Evolutionary conservation across 1,139 yeast species (phyloP).

Genomic region (Debaryomyces robertsiae): DNA sequence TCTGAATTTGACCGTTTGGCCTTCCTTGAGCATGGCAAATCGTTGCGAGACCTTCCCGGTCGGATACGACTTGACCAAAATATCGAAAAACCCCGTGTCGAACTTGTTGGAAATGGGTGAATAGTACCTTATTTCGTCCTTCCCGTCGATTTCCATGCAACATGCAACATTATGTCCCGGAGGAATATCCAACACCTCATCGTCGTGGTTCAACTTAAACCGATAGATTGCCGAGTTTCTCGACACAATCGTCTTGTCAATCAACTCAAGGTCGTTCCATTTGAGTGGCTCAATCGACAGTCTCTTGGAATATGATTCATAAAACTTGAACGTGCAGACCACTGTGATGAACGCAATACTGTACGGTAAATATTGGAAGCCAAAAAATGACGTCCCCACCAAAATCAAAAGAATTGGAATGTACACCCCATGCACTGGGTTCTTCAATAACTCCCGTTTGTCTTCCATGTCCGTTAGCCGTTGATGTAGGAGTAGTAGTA

Average conservation of each 20-base stretch:
- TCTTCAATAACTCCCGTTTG: slow-evolving; percentile 53
- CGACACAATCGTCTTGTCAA: slow-evolving; percentile 70
- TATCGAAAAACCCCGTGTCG: slow-evolving; percentile 73
- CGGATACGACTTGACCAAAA: slow-evolving; percentile 71
- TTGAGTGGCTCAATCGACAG: slow-evolving; percentile 50
- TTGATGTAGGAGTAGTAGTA: no score
- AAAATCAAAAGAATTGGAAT: slow-evolving; percentile 65
- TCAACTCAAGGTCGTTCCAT: slow-evolving; percentile 67
- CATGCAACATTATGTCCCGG: slow-evolving; percentile 78
- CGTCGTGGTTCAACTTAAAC: slow-evolving; percentile 61
- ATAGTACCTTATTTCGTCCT: slow-evolving; percentile 67
- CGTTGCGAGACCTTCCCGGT: slow-evolving; percentile 67
- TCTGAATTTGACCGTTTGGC: slow-evolving; percentile 67
- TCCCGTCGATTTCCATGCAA: slow-evolving; percentile 55
- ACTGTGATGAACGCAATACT: slow-evolving; percentile 48
- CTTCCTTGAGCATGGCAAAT: slow-evolving; percentile 64
- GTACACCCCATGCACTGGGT: slow-evolving; percentile 71
- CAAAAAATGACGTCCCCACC: slow-evolving; percentile 62
- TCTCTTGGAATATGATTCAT: slow-evolving; percentile 51
- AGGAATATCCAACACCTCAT: slow-evolving; percentile 65
- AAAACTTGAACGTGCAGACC: slow-evolving; percentile 49
- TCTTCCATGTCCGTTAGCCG: slow-evolving; percentile 35
- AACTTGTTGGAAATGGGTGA: slow-evolving; percentile 73
- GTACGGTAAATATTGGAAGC: slow-evolving; percentile 53
- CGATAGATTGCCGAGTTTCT: slow-evolving; percentile 73